phyloP scores from a whole-genome alignment of 495 filamentous ascomycete species.

The Neurospora sp. region DNA sequence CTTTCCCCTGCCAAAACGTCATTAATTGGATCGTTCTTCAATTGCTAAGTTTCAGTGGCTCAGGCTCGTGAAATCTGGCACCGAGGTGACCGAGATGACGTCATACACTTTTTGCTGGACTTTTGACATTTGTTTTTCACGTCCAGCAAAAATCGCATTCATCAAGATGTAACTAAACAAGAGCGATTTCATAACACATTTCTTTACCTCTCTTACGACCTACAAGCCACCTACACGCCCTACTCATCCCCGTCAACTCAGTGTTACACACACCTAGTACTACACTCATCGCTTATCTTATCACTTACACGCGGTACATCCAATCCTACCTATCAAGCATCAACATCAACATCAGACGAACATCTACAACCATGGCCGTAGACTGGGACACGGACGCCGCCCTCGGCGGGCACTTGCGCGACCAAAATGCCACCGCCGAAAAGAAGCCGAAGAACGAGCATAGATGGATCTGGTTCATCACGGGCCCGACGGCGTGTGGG shows the following conservation, averaged over 20 bases:
- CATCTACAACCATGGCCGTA: background rate
- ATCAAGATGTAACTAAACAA: background rate
- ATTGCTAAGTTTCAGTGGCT: background rate
- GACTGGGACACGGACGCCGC: background rate
- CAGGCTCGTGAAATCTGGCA: background rate
- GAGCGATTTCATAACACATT: background rate
- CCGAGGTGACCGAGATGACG: background rate
- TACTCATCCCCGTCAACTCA: background rate
- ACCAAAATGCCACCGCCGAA: background rate
- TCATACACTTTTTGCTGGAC: background rate
- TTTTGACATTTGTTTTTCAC: background rate
- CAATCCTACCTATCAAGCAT: background rate
- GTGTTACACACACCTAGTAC: background rate
- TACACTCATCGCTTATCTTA: background rate
- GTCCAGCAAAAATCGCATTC: background rate
- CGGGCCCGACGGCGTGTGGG: conserved; percentile 22
- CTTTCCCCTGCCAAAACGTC: background rate
- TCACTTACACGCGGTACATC: background rate
- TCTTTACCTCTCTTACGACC: background rate
- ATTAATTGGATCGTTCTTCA: background rate
- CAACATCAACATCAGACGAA: background rate
- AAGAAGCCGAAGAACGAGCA: background rate
- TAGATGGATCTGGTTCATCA: conserved; percentile 24
- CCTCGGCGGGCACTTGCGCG: background rate
- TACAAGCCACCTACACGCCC: background rate